phyloP scores from a whole-genome alignment of 495 filamentous ascomycete species.

The Aspergillus hancockii region DNA sequence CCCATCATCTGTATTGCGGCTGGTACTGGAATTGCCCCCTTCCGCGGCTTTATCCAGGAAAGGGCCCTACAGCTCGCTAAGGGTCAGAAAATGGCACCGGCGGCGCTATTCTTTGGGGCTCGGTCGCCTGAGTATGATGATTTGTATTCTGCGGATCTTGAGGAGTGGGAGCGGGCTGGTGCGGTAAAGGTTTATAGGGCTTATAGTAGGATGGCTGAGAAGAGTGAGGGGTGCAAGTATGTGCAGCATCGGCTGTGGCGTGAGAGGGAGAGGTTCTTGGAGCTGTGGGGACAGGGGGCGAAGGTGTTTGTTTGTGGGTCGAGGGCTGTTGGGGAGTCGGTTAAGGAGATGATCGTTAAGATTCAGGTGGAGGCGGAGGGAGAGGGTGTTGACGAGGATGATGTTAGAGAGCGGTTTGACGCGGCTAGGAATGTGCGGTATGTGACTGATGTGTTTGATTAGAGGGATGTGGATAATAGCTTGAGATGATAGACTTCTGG shows the following conservation, averaged over 20 bases:
- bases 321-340: neutral
- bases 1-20: conserved; percentile 36
- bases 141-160: conserved; percentile 29
- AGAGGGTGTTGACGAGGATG: too few species aligned
- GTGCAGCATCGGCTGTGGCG: conserved; percentile 8
- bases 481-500: too few species aligned
- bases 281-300: conserved; percentile 6
- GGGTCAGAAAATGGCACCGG: neutral
- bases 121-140: conserved; percentile 31
- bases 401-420: too few species aligned
- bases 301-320: conserved; percentile 15
- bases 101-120: conserved; percentile 22
- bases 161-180: conserved; percentile 4
- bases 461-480: too few species aligned
- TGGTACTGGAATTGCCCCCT: conserved; percentile 39
- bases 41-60: conserved; percentile 38
- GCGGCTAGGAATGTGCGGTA: too few species aligned
- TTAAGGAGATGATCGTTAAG: too few species aligned
- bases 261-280: neutral
- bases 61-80: conserved; percentile 9
- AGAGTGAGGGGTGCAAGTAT: neutral
- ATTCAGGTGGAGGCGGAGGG: too few species aligned
- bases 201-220: neutral
- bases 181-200: conserved; percentile 4
- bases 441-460: too few species aligned